These are phyloP conservation scores for Aspergillus caelatus DNA, from an alignment of 2,329 filamentous ascomycete genomes.

Conservation along the genomic window DNA sequence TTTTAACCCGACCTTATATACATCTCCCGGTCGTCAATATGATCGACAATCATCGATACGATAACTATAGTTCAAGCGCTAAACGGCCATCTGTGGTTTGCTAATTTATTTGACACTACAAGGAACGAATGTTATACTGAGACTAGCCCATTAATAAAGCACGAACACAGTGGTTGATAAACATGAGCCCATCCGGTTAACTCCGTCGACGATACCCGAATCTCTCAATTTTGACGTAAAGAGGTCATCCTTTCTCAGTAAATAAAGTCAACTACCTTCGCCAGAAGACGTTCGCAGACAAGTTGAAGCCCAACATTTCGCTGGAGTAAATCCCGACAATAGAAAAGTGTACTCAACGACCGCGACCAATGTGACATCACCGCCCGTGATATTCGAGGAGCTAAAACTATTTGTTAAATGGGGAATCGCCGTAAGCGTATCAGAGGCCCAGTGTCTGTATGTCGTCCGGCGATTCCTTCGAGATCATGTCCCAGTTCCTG, in stretches of 20 bases:
- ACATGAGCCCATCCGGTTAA: conserved; percentile 7
- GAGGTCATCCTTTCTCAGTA: conserved; percentile 25
- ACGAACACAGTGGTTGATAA: not conserved
- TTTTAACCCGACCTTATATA: too few species aligned
- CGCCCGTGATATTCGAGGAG: conserved; percentile 31
- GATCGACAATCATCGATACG: too few species aligned
- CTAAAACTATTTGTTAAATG: conserved; percentile 39
- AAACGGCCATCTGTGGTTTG: too few species aligned
- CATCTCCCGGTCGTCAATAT: too few species aligned
- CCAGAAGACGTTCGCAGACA: conserved; percentile 20
- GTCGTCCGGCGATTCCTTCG: conserved; percentile 24
- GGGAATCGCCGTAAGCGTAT: conserved; percentile 26
- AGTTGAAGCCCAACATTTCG: conserved; percentile 19
- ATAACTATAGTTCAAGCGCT: too few species aligned
- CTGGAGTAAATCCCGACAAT: conserved; percentile 15
- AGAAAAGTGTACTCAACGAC: conserved; percentile 12
- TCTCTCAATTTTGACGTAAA: conserved; percentile 20
- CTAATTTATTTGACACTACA: too few species aligned
- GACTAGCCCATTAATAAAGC: too few species aligned
- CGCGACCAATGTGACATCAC: conserved; percentile 17
- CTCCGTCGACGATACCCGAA: conserved; percentile 18
- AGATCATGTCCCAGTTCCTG: conserved; percentile 36
- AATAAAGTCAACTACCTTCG: conserved; percentile 22
- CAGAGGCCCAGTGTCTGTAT: conserved; percentile 38
- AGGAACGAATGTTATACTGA: too few species aligned